phyloP scores from a whole-genome alignment of 805 yeast species.

The Zygoascus bituminiphila region DNA sequence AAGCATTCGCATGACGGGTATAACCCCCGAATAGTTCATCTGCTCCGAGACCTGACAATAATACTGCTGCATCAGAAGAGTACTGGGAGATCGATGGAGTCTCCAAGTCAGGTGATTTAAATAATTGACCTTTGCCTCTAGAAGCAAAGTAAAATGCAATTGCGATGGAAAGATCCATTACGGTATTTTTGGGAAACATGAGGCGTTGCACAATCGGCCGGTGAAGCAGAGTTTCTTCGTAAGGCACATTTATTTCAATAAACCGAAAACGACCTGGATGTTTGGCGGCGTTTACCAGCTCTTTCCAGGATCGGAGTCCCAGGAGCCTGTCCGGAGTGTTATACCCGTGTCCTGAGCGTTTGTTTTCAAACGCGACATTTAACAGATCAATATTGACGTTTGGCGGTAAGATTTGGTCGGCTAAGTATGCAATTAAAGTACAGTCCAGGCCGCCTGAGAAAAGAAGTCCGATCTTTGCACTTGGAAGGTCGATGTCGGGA shows the following conservation, averaged over 20 bases:
- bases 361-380: slow-evolving; percentile 89
- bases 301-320: slow-evolving; percentile 54
- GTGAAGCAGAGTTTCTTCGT: slow-evolving; percentile 49
- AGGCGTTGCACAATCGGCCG: slow-evolving; percentile 48
- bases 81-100: slow-evolving; percentile 26
- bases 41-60: slow-evolving; percentile 92
- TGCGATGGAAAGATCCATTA: slow-evolving; percentile 93
- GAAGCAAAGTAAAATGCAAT: slow-evolving; percentile 93
- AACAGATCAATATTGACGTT: slow-evolving; percentile 52
- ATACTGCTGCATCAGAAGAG: slow-evolving; percentile 42
- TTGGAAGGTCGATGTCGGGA: slow-evolving; percentile 2
- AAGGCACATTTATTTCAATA: slow-evolving; percentile 66
- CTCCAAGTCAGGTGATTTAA: slow-evolving; percentile 8
- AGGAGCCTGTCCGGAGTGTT: slow-evolving; percentile 83
- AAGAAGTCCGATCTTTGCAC: slow-evolving; percentile 44
- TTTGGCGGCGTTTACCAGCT: slow-evolving; percentile 31
- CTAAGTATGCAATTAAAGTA: slow-evolving; percentile 55
- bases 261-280: slow-evolving; percentile 30
- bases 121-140: slow-evolving; percentile 39
- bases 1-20: slow-evolving; percentile 55
- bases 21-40: slow-evolving; percentile 97
- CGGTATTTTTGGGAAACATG: slow-evolving; percentile 80
- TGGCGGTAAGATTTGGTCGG: slow-evolving; percentile 22
- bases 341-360: slow-evolving; percentile 48
- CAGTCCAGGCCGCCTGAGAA: slow-evolving; percentile 97